Conservation (phyloP, 768 basidiomycete genomes). For the Hygrocybe coccinea region DNA sequence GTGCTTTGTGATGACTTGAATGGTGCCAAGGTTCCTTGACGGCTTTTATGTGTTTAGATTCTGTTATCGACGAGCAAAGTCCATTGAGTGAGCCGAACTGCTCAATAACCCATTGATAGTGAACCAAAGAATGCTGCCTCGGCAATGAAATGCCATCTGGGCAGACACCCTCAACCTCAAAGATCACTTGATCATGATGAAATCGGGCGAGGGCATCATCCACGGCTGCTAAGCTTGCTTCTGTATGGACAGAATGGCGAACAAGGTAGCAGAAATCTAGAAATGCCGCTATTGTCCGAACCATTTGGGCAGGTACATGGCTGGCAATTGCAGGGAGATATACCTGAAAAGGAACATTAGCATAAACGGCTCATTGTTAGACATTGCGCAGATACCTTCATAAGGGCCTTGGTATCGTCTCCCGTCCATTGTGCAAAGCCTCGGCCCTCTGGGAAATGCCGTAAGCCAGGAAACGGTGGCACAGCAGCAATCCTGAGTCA, state of each 20-base stretch:
- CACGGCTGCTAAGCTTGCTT: too few relatives aligned
- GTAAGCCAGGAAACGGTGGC: slow-evolving; percentile 5
- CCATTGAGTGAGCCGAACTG: slow-evolving; percentile 18
- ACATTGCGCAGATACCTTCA: slow-evolving; percentile 5
- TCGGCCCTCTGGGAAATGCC: slow-evolving; percentile 8
- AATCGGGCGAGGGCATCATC: too few relatives aligned
- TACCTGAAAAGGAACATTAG: too few relatives aligned
- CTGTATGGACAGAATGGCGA: too few relatives aligned
- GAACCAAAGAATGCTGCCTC: slow-evolving; percentile 16
- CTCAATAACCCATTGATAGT: slow-evolving; percentile 15
- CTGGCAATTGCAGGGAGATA: too few relatives aligned
- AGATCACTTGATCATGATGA: slow-evolving; percentile 9
- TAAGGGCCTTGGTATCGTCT: slow-evolving; percentile 11
- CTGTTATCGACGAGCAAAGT: slow-evolving; percentile 20
- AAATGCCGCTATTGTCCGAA: too few relatives aligned
- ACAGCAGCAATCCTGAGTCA: slow-evolving; percentile 1
- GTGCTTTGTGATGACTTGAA: slow-evolving; percentile 17
- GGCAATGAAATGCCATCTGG: slow-evolving; percentile 15
- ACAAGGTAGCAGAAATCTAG: too few relatives aligned
- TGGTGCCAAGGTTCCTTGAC: slow-evolving; percentile 22
- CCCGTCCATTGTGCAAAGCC: slow-evolving; percentile 12
- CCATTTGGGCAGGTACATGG: too few relatives aligned
- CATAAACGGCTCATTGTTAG: too few relatives aligned
- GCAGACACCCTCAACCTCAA: slow-evolving; percentile 8
- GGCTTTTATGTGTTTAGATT: slow-evolving; percentile 22